These are phyloP conservation scores for Phytophthora fragariaefolia DNA, from an alignment of 352 stramenopile genomes.

Conservation along the genomic window DNA sequence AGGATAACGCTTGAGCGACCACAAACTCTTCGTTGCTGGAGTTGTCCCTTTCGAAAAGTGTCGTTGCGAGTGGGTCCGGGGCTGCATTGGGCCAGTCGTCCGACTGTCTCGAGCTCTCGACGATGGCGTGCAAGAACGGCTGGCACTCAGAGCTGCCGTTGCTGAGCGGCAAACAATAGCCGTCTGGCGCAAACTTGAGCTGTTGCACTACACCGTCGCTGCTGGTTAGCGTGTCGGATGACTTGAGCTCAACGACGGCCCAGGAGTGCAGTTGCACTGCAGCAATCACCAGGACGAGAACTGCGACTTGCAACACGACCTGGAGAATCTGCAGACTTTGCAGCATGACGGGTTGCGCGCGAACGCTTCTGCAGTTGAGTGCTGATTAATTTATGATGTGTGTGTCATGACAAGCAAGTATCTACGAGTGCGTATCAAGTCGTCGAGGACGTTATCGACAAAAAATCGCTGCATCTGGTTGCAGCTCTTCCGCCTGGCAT, in stretches of 20 bases:
- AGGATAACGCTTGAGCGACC: conserved; percentile 40
- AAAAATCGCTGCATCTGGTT: conserved; percentile 13
- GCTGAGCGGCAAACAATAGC: conserved; percentile 48
- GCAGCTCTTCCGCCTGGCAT: background rate
- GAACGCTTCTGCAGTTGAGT: background rate
- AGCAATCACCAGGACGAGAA: conserved; percentile 37
- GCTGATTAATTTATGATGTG: background rate
- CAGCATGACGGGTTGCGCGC: conserved; percentile 11
- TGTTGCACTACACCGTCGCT: conserved; percentile 5
- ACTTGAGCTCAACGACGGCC: conserved; percentile 38
- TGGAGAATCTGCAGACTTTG: conserved; percentile 28
- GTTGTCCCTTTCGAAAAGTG: conserved; percentile 7
- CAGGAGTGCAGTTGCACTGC: conserved; percentile 43
- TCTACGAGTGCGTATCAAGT: conserved; percentile 25
- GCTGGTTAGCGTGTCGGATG: background rate
- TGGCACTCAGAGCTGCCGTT: conserved; percentile 52
- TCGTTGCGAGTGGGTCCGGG: conserved; percentile 16
- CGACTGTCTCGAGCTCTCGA: conserved; percentile 26
- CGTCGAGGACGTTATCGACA: conserved; percentile 24
- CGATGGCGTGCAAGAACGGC: conserved; percentile 44
- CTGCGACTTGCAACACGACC: conserved; percentile 32
- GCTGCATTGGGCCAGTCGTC: conserved; percentile 20
- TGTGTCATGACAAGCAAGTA: too few species aligned
- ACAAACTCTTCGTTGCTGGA: conserved; percentile 23
- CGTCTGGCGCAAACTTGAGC: conserved; percentile 51